phyloP scores from a whole-genome alignment of 2,329 filamentous ascomycete species.

The Endoconidiophora polonica region DNA sequence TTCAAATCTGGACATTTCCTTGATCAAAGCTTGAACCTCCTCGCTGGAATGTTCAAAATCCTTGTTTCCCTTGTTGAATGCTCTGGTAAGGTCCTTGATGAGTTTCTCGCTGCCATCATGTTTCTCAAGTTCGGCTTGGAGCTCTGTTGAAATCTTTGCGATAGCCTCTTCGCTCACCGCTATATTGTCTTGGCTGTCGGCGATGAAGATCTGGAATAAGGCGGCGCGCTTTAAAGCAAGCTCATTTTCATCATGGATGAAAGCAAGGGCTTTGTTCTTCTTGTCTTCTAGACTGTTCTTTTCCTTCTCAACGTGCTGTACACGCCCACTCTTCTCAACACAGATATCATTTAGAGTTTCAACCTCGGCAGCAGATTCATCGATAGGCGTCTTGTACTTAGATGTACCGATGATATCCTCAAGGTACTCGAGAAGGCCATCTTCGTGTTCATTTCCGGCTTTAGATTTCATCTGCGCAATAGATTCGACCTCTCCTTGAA shows the following conservation, averaged over 20 bases:
- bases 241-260: constrained; percentile 84
- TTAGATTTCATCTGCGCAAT: constrained; percentile 99
- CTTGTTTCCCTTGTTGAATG: constrained; percentile 66
- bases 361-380: constrained; percentile 78
- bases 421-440: constrained; percentile 87
- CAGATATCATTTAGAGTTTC: constrained; percentile 90
- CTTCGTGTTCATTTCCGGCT: constrained; percentile 84
- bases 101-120: constrained; percentile 78
- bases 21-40: constrained; percentile 58
- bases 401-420: constrained; percentile 98
- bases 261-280: constrained; percentile 85
- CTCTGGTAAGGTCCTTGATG: constrained; percentile 77
- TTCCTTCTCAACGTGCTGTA: constrained; percentile 96
- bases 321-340: constrained; percentile 82
- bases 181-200: constrained; percentile 78
- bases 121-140: constrained; percentile 78
- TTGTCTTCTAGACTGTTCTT: constrained; percentile 86
- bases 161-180: constrained; percentile 80
- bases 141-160: constrained; percentile 70
- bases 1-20: constrained; percentile 83
- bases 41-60: constrained; percentile 74
- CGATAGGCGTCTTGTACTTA: constrained; percentile 93
- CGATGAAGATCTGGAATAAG: constrained; percentile 80
- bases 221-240: constrained; percentile 74
- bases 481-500: constrained; percentile 95